Conservation (phyloP, 2,329 filamentous ascomycete genomes). For the Myriosclerotinia curreyana region DNA sequence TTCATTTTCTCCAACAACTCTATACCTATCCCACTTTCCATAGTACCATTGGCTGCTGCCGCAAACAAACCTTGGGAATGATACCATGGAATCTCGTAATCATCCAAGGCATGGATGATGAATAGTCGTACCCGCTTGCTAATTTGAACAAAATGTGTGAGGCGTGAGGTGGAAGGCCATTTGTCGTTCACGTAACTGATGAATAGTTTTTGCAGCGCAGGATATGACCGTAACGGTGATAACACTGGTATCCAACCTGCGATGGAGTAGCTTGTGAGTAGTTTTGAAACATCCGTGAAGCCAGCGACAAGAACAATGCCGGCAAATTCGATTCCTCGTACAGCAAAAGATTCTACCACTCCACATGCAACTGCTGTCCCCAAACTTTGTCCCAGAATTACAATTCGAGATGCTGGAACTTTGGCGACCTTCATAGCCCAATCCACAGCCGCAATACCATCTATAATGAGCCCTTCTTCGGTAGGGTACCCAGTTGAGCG, state of each 20-base stretch:
- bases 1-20: conserved; percentile 37
- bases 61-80: conserved; percentile 65
- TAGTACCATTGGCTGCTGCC: conserved; percentile 54
- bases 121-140: conserved; percentile 61
- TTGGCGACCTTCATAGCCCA: conserved; percentile 65
- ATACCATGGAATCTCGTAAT: conserved; percentile 75
- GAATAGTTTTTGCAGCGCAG: conserved; percentile 60
- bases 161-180: conserved; percentile 70
- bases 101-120: conserved; percentile 76
- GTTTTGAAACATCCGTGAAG: conserved; percentile 70
- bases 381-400: conserved; percentile 81
- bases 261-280: conserved; percentile 73
- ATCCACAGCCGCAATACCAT: conserved; percentile 70
- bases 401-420: conserved; percentile 68
- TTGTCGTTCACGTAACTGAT: conserved; percentile 67
- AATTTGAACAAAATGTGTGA: conserved; percentile 54
- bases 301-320: conserved; percentile 75
- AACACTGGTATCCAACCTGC: conserved; percentile 76
- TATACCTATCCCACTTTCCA: conserved; percentile 38
- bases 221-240: conserved; percentile 68
- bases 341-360: conserved; percentile 66
- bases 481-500: conserved; percentile 75
- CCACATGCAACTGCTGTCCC: conserved; percentile 81
- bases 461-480: conserved; percentile 76
- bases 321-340: conserved; percentile 64